phyloP scores from a whole-genome alignment of 1,139 yeast species.

The Candida tetrigidarum region DNA sequence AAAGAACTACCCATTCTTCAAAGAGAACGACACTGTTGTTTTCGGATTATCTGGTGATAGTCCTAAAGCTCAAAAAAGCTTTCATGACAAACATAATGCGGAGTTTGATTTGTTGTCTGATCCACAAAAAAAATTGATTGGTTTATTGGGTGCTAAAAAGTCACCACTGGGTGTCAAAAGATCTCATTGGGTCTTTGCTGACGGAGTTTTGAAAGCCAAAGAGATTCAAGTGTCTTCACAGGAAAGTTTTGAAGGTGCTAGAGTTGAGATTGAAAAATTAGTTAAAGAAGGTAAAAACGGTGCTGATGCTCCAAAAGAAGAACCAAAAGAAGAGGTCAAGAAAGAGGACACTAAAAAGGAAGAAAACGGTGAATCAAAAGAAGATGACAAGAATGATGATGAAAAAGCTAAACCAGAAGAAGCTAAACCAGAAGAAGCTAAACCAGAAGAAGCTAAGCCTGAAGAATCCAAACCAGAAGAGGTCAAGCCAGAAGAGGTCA shows the following conservation, averaged over 20 bases:
- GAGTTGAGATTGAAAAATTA: conserved; percentile 51
- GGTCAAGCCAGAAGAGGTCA: conserved; percentile 8
- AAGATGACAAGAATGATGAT: conserved; percentile 10
- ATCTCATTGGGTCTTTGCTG: conserved; percentile 87
- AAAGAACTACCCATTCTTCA: conserved; percentile 60
- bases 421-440: conserved; percentile 12
- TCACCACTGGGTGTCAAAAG: conserved; percentile 77
- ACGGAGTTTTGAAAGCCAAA: conserved; percentile 71
- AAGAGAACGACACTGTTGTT: conserved; percentile 53
- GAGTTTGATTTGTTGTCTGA: conserved; percentile 80
- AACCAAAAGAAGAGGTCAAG: conserved; percentile 13
- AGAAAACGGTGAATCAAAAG: conserved; percentile 8
- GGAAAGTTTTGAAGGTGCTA: conserved; percentile 67
- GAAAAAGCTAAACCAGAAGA: conserved; percentile 2
- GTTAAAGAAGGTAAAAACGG: conserved; percentile 18
- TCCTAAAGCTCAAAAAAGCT: conserved; percentile 74
- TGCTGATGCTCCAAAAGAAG: conserved; percentile 14
- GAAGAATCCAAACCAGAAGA: conserved; percentile 10
- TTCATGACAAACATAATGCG: conserved; percentile 71
- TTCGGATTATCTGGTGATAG: conserved; percentile 77
- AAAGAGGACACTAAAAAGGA: conserved; percentile 6
- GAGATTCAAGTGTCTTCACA: conserved; percentile 80
- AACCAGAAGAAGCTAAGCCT: conserved; percentile 3
- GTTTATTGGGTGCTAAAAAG: conserved; percentile 82
- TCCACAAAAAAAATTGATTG: conserved; percentile 70